phyloP scores from a whole-genome alignment of 2,329 filamentous ascomycete species.

The Fusarium avenaceum region DNA sequence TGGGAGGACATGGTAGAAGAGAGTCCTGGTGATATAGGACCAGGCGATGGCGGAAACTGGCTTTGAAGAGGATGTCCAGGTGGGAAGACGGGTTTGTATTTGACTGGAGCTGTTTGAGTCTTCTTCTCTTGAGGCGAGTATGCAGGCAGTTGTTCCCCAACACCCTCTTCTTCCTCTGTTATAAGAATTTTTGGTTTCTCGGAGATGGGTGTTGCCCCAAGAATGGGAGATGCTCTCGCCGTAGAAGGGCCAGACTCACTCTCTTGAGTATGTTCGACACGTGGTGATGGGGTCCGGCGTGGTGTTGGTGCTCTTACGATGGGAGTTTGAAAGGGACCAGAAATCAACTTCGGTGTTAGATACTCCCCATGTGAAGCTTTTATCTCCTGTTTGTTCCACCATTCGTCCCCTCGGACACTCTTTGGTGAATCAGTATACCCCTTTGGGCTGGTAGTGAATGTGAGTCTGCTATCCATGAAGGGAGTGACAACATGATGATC shows the following conservation, averaged over 20 bases:
- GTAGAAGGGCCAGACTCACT: conserved; percentile 41
- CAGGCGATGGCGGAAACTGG: conserved; percentile 69
- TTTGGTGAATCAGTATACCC: conserved; percentile 52
- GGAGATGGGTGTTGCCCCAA: conserved; percentile 33
- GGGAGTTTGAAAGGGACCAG: conserved; percentile 49
- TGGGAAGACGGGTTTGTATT: conserved; percentile 71
- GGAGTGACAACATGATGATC: conserved; percentile 80
- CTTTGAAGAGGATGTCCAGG: conserved; percentile 63
- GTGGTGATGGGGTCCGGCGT: conserved; percentile 52
- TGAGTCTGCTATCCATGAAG: conserved; percentile 65
- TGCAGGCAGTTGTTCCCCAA: conserved; percentile 63
- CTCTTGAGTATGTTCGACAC: conserved; percentile 25
- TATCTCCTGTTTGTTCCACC: conserved; percentile 53
- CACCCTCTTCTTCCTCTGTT: conserved; percentile 55
- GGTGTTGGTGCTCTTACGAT: conserved; percentile 57
- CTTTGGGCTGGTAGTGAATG: conserved; percentile 58
- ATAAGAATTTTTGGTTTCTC: conserved; percentile 59
- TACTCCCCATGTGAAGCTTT: conserved; percentile 36
- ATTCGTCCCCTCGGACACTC: conserved; percentile 52
- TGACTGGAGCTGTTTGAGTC: conserved; percentile 54
- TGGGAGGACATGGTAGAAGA: conserved; percentile 73
- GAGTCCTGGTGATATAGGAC: conserved; percentile 73
- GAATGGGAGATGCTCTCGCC: conserved; percentile 32
- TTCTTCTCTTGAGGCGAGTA: conserved; percentile 64
- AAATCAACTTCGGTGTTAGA: conserved; percentile 33